Conservation (phyloP, 2,329 filamentous ascomycete genomes). For the Monosporascus sp. region DNA sequence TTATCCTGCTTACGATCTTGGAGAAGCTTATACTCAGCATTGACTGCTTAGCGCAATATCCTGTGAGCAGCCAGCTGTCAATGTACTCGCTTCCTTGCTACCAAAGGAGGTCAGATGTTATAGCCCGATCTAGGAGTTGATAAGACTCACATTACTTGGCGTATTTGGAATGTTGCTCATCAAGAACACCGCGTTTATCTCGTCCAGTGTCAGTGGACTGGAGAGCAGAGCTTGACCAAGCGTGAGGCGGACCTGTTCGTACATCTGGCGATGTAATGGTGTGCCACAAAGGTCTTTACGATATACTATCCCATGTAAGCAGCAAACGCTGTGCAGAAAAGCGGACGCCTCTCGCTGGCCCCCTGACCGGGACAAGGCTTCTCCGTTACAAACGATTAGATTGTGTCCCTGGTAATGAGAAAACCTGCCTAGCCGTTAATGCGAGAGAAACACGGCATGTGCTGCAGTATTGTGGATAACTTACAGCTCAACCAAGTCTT, state of each 20-base stretch:
- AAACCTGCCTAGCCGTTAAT: slow-evolving; percentile 13
- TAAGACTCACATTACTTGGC: slow-evolving; percentile 20
- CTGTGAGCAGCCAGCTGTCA: slow-evolving; percentile 37
- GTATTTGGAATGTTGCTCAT: slow-evolving; percentile 31
- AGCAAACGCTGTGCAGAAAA: slow-evolving; percentile 35
- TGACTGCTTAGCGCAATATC: slow-evolving; percentile 36
- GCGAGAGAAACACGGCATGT: no score
- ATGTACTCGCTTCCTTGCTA: slow-evolving; percentile 32
- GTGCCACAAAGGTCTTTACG: slow-evolving; percentile 25
- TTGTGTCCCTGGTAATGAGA: slow-evolving; percentile 24
- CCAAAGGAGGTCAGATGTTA: neutral
- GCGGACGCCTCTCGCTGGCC: slow-evolving; percentile 29
- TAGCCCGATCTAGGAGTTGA: neutral
- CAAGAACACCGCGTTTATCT: slow-evolving; percentile 35
- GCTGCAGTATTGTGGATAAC: slow-evolving; percentile 2
- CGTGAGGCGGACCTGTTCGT: slow-evolving; percentile 32
- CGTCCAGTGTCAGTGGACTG: slow-evolving; percentile 34
- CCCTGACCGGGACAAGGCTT: slow-evolving; percentile 26
- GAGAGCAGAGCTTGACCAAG: slow-evolving; percentile 34
- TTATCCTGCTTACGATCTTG: slow-evolving; percentile 32
- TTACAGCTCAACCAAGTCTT: slow-evolving; percentile 25
- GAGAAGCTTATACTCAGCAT: slow-evolving; percentile 39
- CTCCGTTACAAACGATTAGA: slow-evolving; percentile 19
- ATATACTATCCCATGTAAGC: slow-evolving; percentile 32
- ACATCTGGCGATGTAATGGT: slow-evolving; percentile 29